phyloP scores from a whole-genome alignment of 495 filamentous ascomycete genomes.

The Penicillium salamii region DNA sequence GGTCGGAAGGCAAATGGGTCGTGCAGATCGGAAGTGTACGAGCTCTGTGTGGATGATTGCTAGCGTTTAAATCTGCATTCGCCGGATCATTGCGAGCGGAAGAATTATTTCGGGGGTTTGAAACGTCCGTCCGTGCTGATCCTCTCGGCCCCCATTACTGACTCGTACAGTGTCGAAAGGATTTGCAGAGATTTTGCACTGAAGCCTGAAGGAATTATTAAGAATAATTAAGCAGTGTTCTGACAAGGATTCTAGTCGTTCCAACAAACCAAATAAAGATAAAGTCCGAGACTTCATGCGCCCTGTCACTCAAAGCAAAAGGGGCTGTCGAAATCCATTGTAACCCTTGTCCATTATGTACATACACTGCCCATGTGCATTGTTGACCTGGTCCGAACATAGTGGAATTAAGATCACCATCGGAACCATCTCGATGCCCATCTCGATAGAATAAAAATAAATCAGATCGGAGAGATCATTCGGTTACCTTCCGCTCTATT shows the following conservation, averaged over 20 bases:
- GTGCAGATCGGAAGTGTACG: slow-evolving; percentile 10
- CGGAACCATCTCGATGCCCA: slow-evolving; percentile 1
- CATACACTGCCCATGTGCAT: background rate
- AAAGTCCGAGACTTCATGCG: background rate
- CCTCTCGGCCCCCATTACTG: background rate
- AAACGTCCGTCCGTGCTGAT: slow-evolving; percentile 6
- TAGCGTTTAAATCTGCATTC: background rate
- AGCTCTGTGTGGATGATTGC: background rate
- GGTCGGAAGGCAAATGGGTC: slow-evolving; percentile 12
- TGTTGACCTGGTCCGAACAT: background rate
- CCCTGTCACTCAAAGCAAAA: slow-evolving; percentile 2
- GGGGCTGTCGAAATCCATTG: background rate
- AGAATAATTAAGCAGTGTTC: background rate
- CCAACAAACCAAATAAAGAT: background rate
- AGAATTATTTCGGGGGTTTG: background rate
- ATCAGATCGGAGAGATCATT: slow-evolving; percentile 2
- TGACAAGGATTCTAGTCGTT: background rate
- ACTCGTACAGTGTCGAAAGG: background rate
- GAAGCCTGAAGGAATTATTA: background rate
- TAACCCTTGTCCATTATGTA: background rate
- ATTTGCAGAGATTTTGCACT: background rate
- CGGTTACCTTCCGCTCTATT: background rate
- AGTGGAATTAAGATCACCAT: background rate
- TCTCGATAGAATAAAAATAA: slow-evolving; percentile 1
- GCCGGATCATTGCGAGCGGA: background rate